A percentile compares a stretch with the other conserved stretches of the same genome.
Evolutionary conservation across 257 asterid species (phyloP).

Genomic region (Nicotiana obtusifolia): DNA sequence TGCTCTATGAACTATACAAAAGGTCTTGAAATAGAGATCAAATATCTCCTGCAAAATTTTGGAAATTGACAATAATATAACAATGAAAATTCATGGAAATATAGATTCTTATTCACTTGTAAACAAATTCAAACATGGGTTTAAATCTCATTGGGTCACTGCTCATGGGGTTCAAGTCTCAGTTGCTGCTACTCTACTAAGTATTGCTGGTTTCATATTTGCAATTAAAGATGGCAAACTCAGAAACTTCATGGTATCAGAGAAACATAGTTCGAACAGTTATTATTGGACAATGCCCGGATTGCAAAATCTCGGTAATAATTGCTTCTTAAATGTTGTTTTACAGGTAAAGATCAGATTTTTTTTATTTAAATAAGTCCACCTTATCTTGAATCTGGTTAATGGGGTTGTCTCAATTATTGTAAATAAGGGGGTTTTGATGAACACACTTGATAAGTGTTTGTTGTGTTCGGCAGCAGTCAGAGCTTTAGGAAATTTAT

Average conservation of each 20-base stretch:
- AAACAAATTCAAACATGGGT: conserved; percentile 30
- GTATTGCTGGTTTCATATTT: conserved; percentile 45
- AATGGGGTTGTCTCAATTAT: background rate
- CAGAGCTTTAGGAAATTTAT: no score
- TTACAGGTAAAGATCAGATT: conserved; percentile 51
- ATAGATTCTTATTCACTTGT: conserved; percentile 22
- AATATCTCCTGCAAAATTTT: background rate
- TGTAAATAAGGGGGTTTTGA: no score
- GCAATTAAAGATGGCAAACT: conserved; percentile 34
- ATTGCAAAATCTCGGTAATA: conserved; percentile 75
- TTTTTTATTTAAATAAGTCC: no score
- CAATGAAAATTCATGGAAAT: conserved; percentile 39
- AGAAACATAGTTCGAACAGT: conserved; percentile 8
- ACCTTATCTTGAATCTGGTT: background rate
- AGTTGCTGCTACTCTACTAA: conserved; percentile 44
- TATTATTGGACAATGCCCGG: conserved; percentile 61
- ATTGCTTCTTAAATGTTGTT: conserved; percentile 84
- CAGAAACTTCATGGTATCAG: conserved; percentile 19
- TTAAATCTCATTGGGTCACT: conserved; percentile 19
- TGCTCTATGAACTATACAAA: background rate
- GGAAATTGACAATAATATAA: no score
- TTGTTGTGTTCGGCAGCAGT: no score
- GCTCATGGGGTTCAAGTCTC: conserved; percentile 36
- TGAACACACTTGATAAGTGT: no score
- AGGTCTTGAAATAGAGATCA: background rate